Percentiles rank a stretch among this genome's conserved stretches.
Conservation (phyloP, 2,329 filamentous ascomycete genomes). For the Botrytis byssoidea region DNA sequence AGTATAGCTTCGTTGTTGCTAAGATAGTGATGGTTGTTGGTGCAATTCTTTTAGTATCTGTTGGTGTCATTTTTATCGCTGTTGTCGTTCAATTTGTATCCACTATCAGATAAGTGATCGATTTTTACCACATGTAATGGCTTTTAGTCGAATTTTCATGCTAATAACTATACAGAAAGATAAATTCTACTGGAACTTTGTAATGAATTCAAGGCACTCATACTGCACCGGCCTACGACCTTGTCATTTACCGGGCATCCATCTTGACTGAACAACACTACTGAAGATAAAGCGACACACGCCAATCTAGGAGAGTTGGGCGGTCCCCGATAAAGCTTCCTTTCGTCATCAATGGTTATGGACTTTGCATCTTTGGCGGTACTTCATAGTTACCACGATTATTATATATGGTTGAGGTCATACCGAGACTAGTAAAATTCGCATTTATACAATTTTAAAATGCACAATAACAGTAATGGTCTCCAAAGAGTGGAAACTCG, state of each 20-base stretch:
- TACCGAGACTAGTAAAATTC: background rate
- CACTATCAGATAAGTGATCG: background rate
- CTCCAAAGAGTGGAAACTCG: background rate
- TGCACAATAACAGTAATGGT: background rate
- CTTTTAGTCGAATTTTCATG: background rate
- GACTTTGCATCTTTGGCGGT: background rate
- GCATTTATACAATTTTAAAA: background rate
- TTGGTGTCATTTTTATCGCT: background rate
- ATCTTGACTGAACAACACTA: background rate
- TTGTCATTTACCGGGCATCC: background rate
- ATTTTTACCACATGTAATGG: background rate
- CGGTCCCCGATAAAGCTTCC: background rate
- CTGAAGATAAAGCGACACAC: background rate
- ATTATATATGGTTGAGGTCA: background rate
- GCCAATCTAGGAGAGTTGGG: background rate
- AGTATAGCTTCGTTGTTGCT: background rate
- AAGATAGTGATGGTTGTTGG: background rate
- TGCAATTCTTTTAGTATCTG: background rate
- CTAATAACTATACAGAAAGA: background rate
- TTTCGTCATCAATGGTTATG: background rate
- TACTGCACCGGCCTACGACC: background rate
- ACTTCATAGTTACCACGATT: background rate
- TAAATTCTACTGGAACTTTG: background rate
- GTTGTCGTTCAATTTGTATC: background rate
- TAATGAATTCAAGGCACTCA: background rate